phyloP scores from a whole-genome alignment of 129 eudicot genomes.

The Pseudognaphalium luteoalbum region DNA sequence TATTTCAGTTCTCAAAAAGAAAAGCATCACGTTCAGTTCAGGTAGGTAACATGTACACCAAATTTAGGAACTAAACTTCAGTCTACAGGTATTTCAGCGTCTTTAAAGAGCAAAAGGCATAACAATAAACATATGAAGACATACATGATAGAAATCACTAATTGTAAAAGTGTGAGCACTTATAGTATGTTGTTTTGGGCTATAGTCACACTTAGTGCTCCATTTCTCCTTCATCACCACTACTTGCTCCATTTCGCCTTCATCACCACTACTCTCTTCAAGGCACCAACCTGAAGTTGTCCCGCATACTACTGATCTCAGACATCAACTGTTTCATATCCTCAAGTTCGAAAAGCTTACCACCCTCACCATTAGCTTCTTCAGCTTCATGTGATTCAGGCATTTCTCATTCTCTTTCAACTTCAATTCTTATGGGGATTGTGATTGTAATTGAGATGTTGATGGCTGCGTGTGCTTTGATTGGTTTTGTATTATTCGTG shows the following conservation, averaged over 20 bases:
- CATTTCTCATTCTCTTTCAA: conserved; percentile 29
- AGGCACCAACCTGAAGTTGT: conserved; percentile 78
- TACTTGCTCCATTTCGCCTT: conserved; percentile 78
- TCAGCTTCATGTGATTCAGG: conserved; percentile 30
- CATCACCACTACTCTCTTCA: conserved; percentile 34
- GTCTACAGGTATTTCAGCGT: not conserved
- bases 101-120: not conserved
- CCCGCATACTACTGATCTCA: conserved; percentile 76
- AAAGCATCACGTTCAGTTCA: not conserved
- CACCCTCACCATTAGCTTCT: conserved; percentile 51
- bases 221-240: conserved; percentile 53
- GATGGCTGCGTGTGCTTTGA: conserved; percentile 43
- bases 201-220: not conserved
- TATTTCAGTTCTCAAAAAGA: not conserved
- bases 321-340: conserved; percentile 87
- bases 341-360: conserved; percentile 52
- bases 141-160: not conserved
- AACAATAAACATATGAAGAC: conserved; percentile 9
- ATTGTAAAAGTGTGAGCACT: conserved; percentile 3
- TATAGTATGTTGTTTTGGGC: not conserved
- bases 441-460: conserved; percentile 47
- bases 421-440: conserved; percentile 34
- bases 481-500: conserved; percentile 18
- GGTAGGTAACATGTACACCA: not conserved
- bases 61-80: conserved; percentile 1